These are phyloP conservation scores for Phytomonas sp. DNA, from an alignment of 208 protist species.

Conservation along the genomic window DNA sequence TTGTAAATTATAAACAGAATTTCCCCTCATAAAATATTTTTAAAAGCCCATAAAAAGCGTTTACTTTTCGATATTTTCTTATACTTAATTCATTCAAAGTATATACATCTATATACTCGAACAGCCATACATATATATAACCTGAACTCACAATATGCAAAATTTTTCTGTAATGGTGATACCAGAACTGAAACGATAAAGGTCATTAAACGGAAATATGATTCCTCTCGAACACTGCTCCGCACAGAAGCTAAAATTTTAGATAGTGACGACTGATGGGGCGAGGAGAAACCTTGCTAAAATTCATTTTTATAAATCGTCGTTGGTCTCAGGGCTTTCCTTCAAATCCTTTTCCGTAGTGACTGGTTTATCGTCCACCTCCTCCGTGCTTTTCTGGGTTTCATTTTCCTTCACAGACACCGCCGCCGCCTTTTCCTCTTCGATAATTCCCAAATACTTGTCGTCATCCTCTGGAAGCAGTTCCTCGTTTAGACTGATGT, in stretches of 20 bases:
- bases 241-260: too few relatives aligned
- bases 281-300: not conserved
- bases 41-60: too few relatives aligned
- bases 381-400: constrained; percentile 12
- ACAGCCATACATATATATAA: too few relatives aligned
- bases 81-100: too few relatives aligned
- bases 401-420: constrained; percentile 13
- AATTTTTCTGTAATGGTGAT: too few relatives aligned
- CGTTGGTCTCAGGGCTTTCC: not conserved
- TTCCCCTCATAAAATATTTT: not conserved
- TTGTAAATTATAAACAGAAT: not conserved
- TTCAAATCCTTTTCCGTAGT: constrained; percentile 6
- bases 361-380: not conserved
- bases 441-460: constrained; percentile 29
- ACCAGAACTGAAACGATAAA: too few relatives aligned
- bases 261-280: too few relatives aligned
- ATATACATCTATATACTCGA: too few relatives aligned
- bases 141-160: too few relatives aligned
- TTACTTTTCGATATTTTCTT: too few relatives aligned
- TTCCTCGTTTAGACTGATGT: constrained; percentile 53
- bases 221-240: too few relatives aligned
- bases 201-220: too few relatives aligned
- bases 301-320: constrained; percentile 2
- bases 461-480: constrained; percentile 73
- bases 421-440: not conserved